Base-by-base conservation (phyloP, 108 stramenopile species). In the Stephanodiscus minutulus region DNA sequence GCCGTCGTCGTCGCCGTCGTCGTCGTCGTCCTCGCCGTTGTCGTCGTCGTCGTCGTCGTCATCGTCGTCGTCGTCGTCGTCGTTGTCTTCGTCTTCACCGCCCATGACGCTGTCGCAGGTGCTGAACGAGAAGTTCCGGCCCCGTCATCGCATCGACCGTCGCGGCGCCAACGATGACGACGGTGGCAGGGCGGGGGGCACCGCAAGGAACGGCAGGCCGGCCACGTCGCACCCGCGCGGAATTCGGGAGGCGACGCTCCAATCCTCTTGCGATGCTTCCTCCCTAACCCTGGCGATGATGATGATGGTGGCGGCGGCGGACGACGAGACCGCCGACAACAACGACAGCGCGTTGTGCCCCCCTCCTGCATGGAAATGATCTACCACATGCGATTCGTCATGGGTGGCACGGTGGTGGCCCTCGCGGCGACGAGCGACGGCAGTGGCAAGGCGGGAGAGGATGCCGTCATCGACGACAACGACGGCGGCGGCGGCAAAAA, bases 61-160 rank as follows among this genome's bases (percentile, higher is more conserved):
- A 5, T 33, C 31, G 31, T 4, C 2, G 31, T 33, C 18, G 52
- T 9, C 21, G 7, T 12, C 7, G 44, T 20, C 18, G 61, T 37
- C 43, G 43, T 44, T 3, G 13, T 17, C 15, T 0, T 12, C 44
- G 6, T 65, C 58, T 0, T 17, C 58, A 10, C 54, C 70, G 37
- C 77, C 77, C 5, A 55, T 79, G 65, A 79, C 77, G 44, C 55
- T 79, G 9, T 58, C 50, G 9, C 70, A 71, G 63, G 77, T 72
- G 20, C 28, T 79, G 1, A 72, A 72, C 49, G 70, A 66, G 7
- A 79, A 79, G 43, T 72, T 54, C 66, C 47, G 35, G 33, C 48
- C 58, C 2, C 77, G 49, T 62, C 50, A n/a, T 20, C 54, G 20
- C n/a, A n/a, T 56, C 29, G 9, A n/a, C 13, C 10, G 31, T 22